Percentiles rank a stretch among this genome's conserved stretches.
Evolutionary conservation across 192 early-diverging fungal genomes (phyloP).

Genomic region (Entomortierella beljakovae): DNA sequence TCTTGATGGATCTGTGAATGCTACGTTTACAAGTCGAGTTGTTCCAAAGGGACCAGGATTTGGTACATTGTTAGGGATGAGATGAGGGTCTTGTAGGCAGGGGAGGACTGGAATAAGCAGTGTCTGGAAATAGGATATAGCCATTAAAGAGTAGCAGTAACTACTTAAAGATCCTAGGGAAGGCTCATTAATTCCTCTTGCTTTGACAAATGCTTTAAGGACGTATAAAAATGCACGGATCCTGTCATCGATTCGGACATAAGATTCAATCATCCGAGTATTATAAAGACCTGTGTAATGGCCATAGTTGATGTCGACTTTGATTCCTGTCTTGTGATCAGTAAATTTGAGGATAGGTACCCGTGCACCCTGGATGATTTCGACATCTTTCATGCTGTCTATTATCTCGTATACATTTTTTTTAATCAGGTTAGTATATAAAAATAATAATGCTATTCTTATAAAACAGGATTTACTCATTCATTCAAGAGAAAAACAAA

Average conservation of each 20-base stretch:
- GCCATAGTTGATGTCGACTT: slow-evolving; percentile 48
- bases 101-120: slow-evolving; percentile 32
- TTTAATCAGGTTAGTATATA: too few species aligned
- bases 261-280: slow-evolving; percentile 45
- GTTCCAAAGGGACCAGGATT: slow-evolving; percentile 34
- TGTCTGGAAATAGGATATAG: slow-evolving; percentile 50
- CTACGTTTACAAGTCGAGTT: slow-evolving; percentile 35
- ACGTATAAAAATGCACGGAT: slow-evolving; percentile 37
- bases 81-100: slow-evolving; percentile 43
- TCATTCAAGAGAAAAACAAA: too few species aligned
- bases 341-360: slow-evolving; percentile 48
- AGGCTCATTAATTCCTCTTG: slow-evolving; percentile 44
- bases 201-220: slow-evolving; percentile 50
- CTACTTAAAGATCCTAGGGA: slow-evolving; percentile 32
- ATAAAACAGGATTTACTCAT: too few species aligned
- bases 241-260: slow-evolving; percentile 45
- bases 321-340: slow-evolving; percentile 46
- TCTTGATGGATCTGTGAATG: slow-evolving; percentile 47
- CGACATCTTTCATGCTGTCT: slow-evolving; percentile 56
- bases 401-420: not conserved
- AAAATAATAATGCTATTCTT: too few species aligned
- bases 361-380: slow-evolving; percentile 33
- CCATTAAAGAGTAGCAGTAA: slow-evolving; percentile 49
- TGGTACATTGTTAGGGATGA: slow-evolving; percentile 49
- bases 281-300: slow-evolving; percentile 48